Evolutionary conservation across 2,329 filamentous ascomycete species (phyloP), one percentile per base, ranked within the genome.

Genomic region (Diaporthe amygdali): DNA sequence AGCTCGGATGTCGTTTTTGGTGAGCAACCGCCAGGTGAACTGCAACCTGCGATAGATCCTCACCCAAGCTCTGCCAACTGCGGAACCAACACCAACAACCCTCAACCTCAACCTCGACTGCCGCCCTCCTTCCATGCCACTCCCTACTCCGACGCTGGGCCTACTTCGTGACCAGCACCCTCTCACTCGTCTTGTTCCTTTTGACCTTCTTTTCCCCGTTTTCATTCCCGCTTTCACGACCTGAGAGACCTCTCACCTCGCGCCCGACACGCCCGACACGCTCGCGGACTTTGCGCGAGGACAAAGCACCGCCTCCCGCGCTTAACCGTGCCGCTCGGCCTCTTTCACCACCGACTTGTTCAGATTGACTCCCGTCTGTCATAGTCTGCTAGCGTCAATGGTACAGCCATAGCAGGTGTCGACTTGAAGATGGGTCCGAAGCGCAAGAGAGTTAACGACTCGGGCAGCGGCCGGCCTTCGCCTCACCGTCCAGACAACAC

Each of bases 401-500:
- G 68, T 55, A 70, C 69, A 56, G 37, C 71, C 47, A 61, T 61
- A 55, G 49, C 56, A 61, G 41, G 39, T 66, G 59, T 15, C 49
- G 8, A 59, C 20, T 49, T 71, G 69, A 82, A 74, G 71, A 90
- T 90, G 88, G 84, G 87, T 82, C 85, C 86, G 34, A 90, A 90
- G 82, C 85, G 89, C 76, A 91, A 90, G 85, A 86, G 88, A 79
- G 82, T 82, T 72, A 80, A 81, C 73, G 88, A 90, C 71, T 73
- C 77, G 66, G 83, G 83, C 59, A 84, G 82, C 69, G 81, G 81
- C 74, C 85, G 90, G 72, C 89, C 90, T 25, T 87, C 90, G 64
- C 90, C 91, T 66, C 89, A 92, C 80, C 88, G 89, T 41, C 90
- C 90, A 56, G 85, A 84, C 66, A 87, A 91, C 75, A 86, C 86